Base-by-base conservation (phyloP, 192 early-diverging fungal genomes). In the Umbelopsis ramanniana region DNA sequence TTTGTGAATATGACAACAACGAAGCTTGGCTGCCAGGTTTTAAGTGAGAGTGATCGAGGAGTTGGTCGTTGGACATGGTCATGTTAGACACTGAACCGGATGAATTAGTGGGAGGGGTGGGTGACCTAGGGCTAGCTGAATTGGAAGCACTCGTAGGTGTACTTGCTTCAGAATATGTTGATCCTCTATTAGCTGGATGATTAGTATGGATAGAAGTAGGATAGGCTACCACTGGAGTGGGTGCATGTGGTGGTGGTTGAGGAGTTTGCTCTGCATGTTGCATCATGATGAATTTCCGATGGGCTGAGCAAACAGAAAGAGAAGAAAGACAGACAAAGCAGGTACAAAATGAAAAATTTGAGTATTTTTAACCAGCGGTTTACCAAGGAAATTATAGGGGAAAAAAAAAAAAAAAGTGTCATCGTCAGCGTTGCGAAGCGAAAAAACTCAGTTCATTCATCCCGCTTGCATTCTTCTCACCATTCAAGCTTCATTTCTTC, bases 1-100 rank as follows among this genome's bases (percentile, higher is more conserved):
- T 87, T 47, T 86, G 80, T 38, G 85, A 71, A 46, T 87, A 86
- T 19, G 84, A 84, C 23, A 89, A 70, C 3, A 88, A 60, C 2
- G 83, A 82, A 1, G 87, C 87, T 52, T 85, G 84, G 67, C 84
- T 77, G 9, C 87, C 87, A 9, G 87, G 87, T 76, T 84, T 86
- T 54, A 88, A 75, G 71, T 88, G 87, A 23, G 84, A 82, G 60
- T 88, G 87, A 48, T 82, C 80, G 17, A 84, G 68, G 19, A 84
- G 38, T 12, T 74, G 80, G 24, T 76, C 75, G 57, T 46, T 73
- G 19, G 57, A 63, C 22, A 54, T 17, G 21, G 69, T 54, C 69
- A 46, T 52, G 26, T 46, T 52, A 40, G 37, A 54, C 23, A 54
- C 47, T 22, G 43, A 9, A 47, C 67, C 46, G 38, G 69, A 54